Base-by-base conservation (phyloP, 768 basidiomycete species). In the Lactifluus volemus region DNA sequence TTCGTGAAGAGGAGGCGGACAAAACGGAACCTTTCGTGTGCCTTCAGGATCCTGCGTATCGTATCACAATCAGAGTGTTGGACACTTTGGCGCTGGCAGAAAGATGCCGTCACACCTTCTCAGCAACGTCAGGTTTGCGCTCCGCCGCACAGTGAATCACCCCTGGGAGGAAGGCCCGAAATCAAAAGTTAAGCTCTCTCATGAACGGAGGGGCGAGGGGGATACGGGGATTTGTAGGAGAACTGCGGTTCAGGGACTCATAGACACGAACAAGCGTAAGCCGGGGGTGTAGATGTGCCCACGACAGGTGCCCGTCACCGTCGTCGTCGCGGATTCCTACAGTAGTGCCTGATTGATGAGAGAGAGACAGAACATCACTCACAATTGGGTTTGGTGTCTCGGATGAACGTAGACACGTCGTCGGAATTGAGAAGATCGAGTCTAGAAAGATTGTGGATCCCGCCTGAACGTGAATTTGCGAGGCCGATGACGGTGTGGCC, bases 111-210 rank as follows among this genome's bases (percentile, higher is more conserved):
- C 79, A 53, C 64, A 89, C 93, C 76, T 88, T 88, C 72, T 96
- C 92, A 58, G 92, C 94, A 12, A 92, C 89, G 69, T 98, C 94
- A 5, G 95, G 93, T 48, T 94, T 77, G 63, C 96, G 76, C 74
- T 98, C 95, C 2, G 96, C 96, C 14, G 96, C 96, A 68, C 94
- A 97, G 69, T 98, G 96, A 15, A 98, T 84, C 42, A 98, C 84
- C 84, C 88, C 86, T 88, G 69, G 25, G 38, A 29, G 9, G 19
- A 32, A 49, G 29, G 11, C 50, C n/a, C 5, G 29, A 25, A 7
- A 59, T 25, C 25, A 32, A 21, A 41, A 34, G 17, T 19, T 61
- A 29, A 57, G 55, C 21, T 41, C 30, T n/a, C 6, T 34, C 54
- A 58, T 25, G 12, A 21, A 5, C 19, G 17, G 10, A 29, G n/a